Base-by-base conservation (phyloP, 805 yeast genomes). In the Candida ortonii region DNA sequence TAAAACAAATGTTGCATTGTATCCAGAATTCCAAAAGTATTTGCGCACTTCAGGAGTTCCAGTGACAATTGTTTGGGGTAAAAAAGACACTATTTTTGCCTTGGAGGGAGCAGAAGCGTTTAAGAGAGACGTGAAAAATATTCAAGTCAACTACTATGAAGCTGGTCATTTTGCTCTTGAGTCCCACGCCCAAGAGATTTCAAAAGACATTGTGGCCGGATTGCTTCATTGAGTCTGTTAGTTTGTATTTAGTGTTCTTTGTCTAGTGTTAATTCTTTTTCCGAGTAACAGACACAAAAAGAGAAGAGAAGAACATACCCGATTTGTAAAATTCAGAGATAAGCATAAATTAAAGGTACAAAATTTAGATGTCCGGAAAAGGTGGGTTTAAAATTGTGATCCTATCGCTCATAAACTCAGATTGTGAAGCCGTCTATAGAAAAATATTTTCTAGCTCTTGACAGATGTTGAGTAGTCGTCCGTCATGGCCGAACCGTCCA, bases 51-150 rank as follows among this genome's bases (percentile, higher is more conserved):
- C 59, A 3, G 34, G 56, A 22, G 47, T 64, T 11, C 71, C 71
- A 8, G 48, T 62, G 6, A 50, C 68, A 22, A 59, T 56, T 6
- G 46, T 51, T 18, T 68, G 73, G 73, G 73, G 73, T 9, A 49
- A 54, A 28, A 64, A 67, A 29, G 72, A 67, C 34, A 17, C 22
- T 15, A 58, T 67, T 25, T 68, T 67, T 43, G 47, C 43, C 8
- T 33, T 40, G 9, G 55, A 46, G 14, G 71, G 71, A 3, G 70
- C 68, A 14, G 55, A 57, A 16, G 68, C 69, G 9, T 66, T 33
- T 44, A 52, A 47, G 37, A 55, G 49, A 40, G 70, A 68, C 38
- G 44, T 47, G 6, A 50, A 47, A 16, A 46, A 54, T 18, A 47
- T 53, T 7, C 53, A 49, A 37, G 30, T 64, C n/a, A 50, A 52